These are phyloP conservation scores for Spergularia azorica DNA, from an alignment of 179 eudicot species.

Conservation along the genomic window DNA sequence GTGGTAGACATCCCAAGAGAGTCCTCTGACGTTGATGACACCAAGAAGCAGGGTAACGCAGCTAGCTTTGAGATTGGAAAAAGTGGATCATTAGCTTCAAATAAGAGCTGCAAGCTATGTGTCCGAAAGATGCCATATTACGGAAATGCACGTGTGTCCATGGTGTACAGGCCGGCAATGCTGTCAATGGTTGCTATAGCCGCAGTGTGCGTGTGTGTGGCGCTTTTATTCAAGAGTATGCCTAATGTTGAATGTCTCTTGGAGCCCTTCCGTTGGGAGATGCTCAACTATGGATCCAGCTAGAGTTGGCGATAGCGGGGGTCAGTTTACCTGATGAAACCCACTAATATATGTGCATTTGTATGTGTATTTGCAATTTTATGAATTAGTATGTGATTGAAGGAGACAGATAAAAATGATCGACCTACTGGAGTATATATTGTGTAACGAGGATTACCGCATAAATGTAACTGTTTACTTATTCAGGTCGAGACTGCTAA, in stretches of 20 bases:
- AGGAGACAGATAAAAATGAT: background rate
- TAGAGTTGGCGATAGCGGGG: slow-evolving; percentile 11
- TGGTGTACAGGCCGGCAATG: slow-evolving; percentile 71
- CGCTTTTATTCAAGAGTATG: slow-evolving; percentile 72
- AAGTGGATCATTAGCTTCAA: slow-evolving; percentile 16
- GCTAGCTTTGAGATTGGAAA: slow-evolving; percentile 50
- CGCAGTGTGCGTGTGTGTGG: slow-evolving; percentile 82
- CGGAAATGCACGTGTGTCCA: slow-evolving; percentile 36
- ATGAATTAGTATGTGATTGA: background rate
- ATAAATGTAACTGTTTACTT: background rate
- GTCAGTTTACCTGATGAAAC: background rate
- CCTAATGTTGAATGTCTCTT: slow-evolving; percentile 60
- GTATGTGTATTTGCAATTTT: slow-evolving; percentile 8
- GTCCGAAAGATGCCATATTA: slow-evolving; percentile 38
- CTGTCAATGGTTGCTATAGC: slow-evolving; percentile 81
- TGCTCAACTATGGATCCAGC: slow-evolving; percentile 61
- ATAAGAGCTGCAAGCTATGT: slow-evolving; percentile 49
- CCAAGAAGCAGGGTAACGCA: slow-evolving; percentile 30
- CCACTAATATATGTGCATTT: background rate
- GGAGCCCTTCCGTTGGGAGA: slow-evolving; percentile 85
- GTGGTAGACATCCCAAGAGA: slow-evolving; percentile 58
- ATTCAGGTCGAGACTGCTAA: slow-evolving; percentile 7
- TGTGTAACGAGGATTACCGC: background rate
- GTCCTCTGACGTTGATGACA: slow-evolving; percentile 11
- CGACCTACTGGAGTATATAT: background rate